phyloP scores from a whole-genome alignment of 371 early-diverging fungal species.

The Parasitella parasitica region DNA sequence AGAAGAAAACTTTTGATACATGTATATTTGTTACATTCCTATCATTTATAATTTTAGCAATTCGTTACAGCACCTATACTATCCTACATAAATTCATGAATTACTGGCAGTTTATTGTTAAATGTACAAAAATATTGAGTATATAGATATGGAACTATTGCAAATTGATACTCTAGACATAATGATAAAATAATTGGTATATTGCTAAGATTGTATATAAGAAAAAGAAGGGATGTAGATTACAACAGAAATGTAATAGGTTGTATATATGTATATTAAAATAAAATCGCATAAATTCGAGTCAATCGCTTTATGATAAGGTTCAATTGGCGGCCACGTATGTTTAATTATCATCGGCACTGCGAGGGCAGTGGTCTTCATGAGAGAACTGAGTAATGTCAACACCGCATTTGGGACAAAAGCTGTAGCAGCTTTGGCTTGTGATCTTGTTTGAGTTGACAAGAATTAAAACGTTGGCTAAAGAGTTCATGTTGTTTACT shows the following conservation, averaged over 20 bases:
- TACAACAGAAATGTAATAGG: neutral
- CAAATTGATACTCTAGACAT: neutral
- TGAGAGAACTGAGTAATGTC: conserved; percentile 25
- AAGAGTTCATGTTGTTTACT: neutral
- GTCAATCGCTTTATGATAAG: neutral
- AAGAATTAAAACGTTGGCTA: neutral
- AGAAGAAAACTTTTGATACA: neutral
- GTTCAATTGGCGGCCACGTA: too few species aligned
- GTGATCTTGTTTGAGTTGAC: neutral
- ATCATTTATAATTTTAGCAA: neutral
- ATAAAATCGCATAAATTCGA: neutral
- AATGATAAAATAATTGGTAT: neutral
- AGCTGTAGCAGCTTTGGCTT: conserved; percentile 11
- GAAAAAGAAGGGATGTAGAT: neutral
- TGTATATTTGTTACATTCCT: neutral
- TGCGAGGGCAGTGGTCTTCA: conserved; percentile 19
- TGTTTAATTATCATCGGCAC: too few species aligned
- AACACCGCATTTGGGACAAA: conserved; percentile 26
- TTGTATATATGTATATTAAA: neutral
- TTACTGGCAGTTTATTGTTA: too few species aligned
- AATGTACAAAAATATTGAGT: too few species aligned
- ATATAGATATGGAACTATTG: too few species aligned
- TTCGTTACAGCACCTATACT: too few species aligned
- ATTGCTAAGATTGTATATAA: neutral
- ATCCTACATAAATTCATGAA: too few species aligned